These are phyloP conservation scores for Oryza brachyantha DNA, from an alignment of 176 grass and related monocot genomes.

Conservation along the genomic window DNA sequence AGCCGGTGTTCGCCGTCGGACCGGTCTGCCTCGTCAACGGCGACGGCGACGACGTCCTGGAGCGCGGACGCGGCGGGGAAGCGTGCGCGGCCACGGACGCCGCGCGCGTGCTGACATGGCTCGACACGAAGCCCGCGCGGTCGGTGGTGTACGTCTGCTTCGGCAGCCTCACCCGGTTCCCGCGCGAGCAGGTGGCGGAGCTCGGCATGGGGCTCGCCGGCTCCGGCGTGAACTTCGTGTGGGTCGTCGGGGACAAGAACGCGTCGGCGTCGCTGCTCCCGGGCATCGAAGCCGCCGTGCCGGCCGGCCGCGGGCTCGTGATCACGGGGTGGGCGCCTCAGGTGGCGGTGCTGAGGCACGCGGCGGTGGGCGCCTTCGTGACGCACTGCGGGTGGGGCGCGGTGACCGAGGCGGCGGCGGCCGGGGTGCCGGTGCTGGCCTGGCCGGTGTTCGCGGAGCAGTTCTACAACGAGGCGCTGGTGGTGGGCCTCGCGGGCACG, in stretches of 20 bases:
- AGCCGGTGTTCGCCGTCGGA: constrained; percentile 49
- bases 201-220: constrained; percentile 49
- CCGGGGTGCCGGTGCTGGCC: constrained; percentile 39
- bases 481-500: constrained; percentile 38
- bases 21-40: constrained; percentile 54
- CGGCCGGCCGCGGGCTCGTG: constrained; percentile 29
- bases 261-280: not conserved
- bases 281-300: constrained; percentile 9
- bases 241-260: constrained; percentile 51
- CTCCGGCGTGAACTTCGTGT: constrained; percentile 51
- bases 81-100: constrained; percentile 1
- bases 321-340: constrained; percentile 66
- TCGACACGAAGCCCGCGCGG: constrained; percentile 39
- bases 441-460: constrained; percentile 66
- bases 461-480: constrained; percentile 75
- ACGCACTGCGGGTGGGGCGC: constrained; percentile 70
- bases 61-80: constrained; percentile 42
- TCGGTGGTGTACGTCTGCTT: constrained; percentile 82
- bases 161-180: constrained; percentile 49
- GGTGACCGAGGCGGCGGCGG: constrained; percentile 50
- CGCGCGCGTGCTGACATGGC: constrained; percentile 40
- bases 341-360: constrained; percentile 54
- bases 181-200: constrained; percentile 47
- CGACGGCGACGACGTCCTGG: constrained; percentile 32
- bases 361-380: constrained; percentile 46